These are phyloP conservation scores for Talaromyces sp. DNA, from an alignment of 2,329 filamentous ascomycete species.

Conservation along the genomic window DNA sequence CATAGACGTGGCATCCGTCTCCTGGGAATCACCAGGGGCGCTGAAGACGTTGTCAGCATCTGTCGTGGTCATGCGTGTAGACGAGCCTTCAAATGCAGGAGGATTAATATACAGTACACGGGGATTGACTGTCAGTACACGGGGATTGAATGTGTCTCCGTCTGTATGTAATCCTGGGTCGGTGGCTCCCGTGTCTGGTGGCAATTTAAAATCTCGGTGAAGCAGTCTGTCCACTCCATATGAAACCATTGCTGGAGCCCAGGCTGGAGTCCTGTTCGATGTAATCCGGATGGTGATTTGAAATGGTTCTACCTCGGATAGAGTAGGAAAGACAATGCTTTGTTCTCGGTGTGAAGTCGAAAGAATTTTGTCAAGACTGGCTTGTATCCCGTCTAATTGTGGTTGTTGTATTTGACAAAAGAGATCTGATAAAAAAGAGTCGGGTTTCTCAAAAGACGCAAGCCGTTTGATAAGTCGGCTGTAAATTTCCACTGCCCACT, in stretches of 20 bases:
- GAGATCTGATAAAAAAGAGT: slow-evolving; percentile 2
- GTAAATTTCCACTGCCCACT: background rate
- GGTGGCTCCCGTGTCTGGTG: background rate
- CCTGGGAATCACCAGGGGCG: background rate
- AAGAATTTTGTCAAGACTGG: background rate
- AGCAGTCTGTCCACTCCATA: slow-evolving; percentile 5
- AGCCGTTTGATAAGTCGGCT: background rate
- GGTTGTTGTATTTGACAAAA: background rate
- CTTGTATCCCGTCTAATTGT: background rate
- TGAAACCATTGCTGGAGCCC: no score
- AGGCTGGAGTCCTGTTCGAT: background rate
- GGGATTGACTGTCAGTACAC: no score
- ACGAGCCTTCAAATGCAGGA: background rate
- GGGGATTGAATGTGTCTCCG: background rate
- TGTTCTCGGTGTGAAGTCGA: background rate
- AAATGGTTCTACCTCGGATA: slow-evolving; percentile 2
- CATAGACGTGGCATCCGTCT: background rate
- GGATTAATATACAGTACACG: background rate
- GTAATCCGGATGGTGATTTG: slow-evolving; percentile 3
- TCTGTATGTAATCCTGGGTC: no score
- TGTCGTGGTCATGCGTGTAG: background rate
- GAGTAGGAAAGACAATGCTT: background rate
- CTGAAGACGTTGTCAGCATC: background rate
- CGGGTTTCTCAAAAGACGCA: background rate
- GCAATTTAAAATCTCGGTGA: slow-evolving; percentile 2